Evolutionary conservation across 2,329 filamentous ascomycete species (phyloP), one percentile per base, ranked within the genome.

Genomic region (Malbranchea zuffiana): DNA sequence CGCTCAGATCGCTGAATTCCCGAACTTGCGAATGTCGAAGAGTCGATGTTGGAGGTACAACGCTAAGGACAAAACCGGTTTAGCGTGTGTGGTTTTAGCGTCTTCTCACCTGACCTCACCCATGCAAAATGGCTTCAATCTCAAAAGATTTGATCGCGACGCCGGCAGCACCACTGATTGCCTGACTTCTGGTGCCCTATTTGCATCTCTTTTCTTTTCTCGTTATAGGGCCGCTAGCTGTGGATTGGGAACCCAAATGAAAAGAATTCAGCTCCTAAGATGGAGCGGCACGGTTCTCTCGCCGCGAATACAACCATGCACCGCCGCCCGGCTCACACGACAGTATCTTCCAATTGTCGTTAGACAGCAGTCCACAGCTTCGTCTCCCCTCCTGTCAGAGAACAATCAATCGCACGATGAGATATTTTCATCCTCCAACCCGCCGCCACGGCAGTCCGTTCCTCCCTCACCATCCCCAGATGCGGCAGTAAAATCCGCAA

Each of bases 391-490:
- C 18, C 21, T 44, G 31, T 39, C 48, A 32, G 46, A 50, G 41
- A 44, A 47, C 36, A 48, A 56, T 41, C 49, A 53, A 36, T 43
- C 43, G 25, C 41, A 47, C 30, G 48, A 55, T 28, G 49, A 54
- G 26, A 46, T 52, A 39, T 39, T 50, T 7, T 32, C 47, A 23
- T 37, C 36, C 18, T 11, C 23, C 17, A 24, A 33, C 26, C 35
- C 30, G 51, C 36, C 44, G 48, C 45, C 50, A 50, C 49, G 49
- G 50, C 47, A 54, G 50, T 46, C 52, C 40, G 51, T 55, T 46
- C 68, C 80, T 46, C 81, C 83, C 36, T 88, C 84, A 52, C 84
- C 85, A 47, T 73, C 73, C 37, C 75, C 78, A 47, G 65, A 72
- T 50, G 70, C 71, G 47, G 81, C 85, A 28, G 63, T 69, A 42